Evolutionary conservation across 140 eudicot genomes (phyloP).

Genomic region (Oenanthe javanica): DNA sequence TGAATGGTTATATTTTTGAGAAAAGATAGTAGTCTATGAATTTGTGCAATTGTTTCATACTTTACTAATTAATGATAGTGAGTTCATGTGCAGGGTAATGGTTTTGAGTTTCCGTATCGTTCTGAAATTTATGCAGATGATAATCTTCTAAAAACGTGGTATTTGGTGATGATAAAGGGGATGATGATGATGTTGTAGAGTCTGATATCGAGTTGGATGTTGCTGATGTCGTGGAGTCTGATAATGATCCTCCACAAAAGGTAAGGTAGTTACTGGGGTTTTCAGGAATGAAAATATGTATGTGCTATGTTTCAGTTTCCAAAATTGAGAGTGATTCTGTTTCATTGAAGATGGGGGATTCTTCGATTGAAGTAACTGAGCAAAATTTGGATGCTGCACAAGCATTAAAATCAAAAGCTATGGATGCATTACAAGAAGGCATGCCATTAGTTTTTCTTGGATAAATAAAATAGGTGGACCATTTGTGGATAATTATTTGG

Average conservation of each 20-base stretch:
- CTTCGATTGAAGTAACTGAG: constrained; percentile 44
- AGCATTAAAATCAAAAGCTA: constrained; percentile 42
- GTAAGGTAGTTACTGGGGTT: constrained; percentile 17
- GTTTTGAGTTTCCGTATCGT: constrained; percentile 17
- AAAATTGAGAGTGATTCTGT: background rate
- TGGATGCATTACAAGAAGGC: constrained; percentile 46
- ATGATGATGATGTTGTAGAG: constrained; percentile 43
- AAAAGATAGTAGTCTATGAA: too few relatives aligned
- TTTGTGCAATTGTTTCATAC: background rate
- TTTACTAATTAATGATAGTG: constrained; percentile 3
- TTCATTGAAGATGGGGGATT: constrained; percentile 63
- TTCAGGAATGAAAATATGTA: background rate
- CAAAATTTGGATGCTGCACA: constrained; percentile 55
- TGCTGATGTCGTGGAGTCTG: constrained; percentile 57
- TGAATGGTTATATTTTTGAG: too few relatives aligned
- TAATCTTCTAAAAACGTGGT: background rate
- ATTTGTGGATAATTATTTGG: background rate
- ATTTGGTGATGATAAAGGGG: constrained; percentile 11
- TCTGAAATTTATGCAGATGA: background rate
- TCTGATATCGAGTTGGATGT: constrained; percentile 74
- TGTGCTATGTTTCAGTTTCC: constrained; percentile 2
- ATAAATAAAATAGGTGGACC: background rate
- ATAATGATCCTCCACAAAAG: constrained; percentile 61
- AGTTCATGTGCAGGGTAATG: constrained; percentile 30
- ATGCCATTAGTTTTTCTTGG: background rate